Percentiles rank a stretch among this genome's conserved stretches.
These are phyloP conservation scores for Hypoxylon subgilvum DNA, from an alignment of 495 filamentous ascomycete genomes.

Conservation along the genomic window DNA sequence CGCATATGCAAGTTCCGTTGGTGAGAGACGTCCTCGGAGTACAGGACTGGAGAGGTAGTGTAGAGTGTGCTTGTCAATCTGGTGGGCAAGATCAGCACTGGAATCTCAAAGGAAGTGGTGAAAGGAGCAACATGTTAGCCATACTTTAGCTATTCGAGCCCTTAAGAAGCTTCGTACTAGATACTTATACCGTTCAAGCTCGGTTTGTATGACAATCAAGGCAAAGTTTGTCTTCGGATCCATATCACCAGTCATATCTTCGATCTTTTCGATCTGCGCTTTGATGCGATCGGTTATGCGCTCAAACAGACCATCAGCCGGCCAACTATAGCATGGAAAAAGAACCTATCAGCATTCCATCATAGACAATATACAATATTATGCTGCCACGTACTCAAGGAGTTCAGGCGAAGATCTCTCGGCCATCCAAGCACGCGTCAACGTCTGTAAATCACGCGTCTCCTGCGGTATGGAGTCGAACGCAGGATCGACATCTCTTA, in stretches of 20 bases:
- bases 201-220: constrained; percentile 94
- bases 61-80: constrained; percentile 74
- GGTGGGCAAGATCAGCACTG: constrained; percentile 13
- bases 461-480: constrained; percentile 61
- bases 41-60: constrained; percentile 62
- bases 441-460: constrained; percentile 80
- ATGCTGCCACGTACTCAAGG: constrained; percentile 48
- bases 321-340: constrained; percentile 54
- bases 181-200: constrained; percentile 91
- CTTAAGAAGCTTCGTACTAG: constrained; percentile 84
- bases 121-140: constrained; percentile 8
- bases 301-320: constrained; percentile 61
- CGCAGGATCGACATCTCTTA: constrained; percentile 75
- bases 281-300: constrained; percentile 78
- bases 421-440: constrained; percentile 91
- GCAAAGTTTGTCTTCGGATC: constrained; percentile 88
- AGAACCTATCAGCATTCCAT: constrained; percentile 18
- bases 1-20: constrained; percentile 76
- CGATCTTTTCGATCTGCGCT: constrained; percentile 70
- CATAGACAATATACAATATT: background rate
- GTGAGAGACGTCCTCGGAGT: constrained; percentile 64
- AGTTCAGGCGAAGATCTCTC: constrained; percentile 89
- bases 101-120: background rate
- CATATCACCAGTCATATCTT: constrained; percentile 77
- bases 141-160: constrained; percentile 80